These are phyloP conservation scores for Trichoderma harzianum DNA, from an alignment of 2,329 filamentous ascomycete genomes.

Conservation along the genomic window DNA sequence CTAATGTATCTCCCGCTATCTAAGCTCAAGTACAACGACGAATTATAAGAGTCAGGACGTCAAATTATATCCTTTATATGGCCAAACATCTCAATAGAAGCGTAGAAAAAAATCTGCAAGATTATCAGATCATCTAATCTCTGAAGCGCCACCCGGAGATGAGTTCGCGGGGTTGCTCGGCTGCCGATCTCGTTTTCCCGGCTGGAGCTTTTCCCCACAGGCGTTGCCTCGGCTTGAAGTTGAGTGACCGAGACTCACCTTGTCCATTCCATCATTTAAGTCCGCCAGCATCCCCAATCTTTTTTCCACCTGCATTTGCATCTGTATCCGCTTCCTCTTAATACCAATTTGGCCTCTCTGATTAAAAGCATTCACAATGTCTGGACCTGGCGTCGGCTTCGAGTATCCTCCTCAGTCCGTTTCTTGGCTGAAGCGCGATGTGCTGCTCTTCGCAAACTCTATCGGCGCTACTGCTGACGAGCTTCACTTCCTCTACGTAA, in stretches of 20 bases:
- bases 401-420: constrained; percentile 74
- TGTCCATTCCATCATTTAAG: not conserved
- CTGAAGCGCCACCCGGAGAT: not conserved
- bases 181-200: not conserved
- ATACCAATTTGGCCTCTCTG: not conserved
- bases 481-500: constrained; percentile 87
- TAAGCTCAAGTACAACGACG: not conserved
- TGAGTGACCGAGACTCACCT: not conserved
- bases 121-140: constrained; percentile 5
- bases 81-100: not conserved
- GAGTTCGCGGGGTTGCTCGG: constrained; percentile 14
- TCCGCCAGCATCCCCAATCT: not conserved
- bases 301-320: not conserved
- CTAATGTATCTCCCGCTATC: not conserved
- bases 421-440: constrained; percentile 83
- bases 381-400: constrained; percentile 64
- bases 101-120: not conserved
- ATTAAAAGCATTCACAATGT: constrained; percentile 27
- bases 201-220: constrained; percentile 11
- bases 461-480: constrained; percentile 84
- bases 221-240: constrained; percentile 3
- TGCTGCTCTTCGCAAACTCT: constrained; percentile 83
- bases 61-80: not conserved
- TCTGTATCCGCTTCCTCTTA: not conserved
- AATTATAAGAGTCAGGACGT: not conserved